Evolutionary conservation across 257 asterid species (phyloP).

Genomic region (Gentiana straminea): DNA sequence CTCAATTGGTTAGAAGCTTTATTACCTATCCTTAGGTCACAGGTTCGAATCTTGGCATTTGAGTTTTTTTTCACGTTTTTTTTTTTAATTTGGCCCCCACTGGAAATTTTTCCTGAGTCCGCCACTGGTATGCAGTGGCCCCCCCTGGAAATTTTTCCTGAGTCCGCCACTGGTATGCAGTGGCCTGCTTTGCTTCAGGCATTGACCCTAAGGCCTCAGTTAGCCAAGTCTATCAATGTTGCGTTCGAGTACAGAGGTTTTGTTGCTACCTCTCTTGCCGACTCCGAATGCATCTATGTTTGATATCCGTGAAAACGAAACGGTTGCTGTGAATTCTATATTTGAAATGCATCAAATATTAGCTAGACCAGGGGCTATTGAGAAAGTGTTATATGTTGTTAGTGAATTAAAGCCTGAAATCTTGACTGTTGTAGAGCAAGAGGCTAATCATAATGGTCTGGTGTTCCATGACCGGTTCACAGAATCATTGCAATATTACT

Average conservation of each 20-base stretch:
- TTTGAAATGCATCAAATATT: conserved; percentile 63
- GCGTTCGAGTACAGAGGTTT: conserved; percentile 64
- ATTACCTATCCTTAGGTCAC: too few relatives aligned
- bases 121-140: too few relatives aligned
- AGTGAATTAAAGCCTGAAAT: conserved; percentile 48
- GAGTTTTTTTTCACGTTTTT: too few relatives aligned
- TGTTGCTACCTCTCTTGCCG: conserved; percentile 63
- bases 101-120: too few relatives aligned
- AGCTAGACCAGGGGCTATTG: conserved; percentile 42
- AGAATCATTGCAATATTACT: conserved; percentile 74
- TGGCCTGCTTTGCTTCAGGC: conserved; percentile 88
- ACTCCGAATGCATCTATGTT: conserved; percentile 46
- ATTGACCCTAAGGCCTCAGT: conserved; percentile 50
- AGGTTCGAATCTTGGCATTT: too few relatives aligned
- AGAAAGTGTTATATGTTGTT: conserved; percentile 46
- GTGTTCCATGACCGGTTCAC: conserved; percentile 63
- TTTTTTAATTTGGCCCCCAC: too few relatives aligned
- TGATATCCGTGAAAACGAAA: conserved; percentile 33
- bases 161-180: too few relatives aligned
- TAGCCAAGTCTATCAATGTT: conserved; percentile 55
- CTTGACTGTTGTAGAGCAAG: conserved; percentile 72
- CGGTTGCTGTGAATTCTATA: conserved; percentile 73
- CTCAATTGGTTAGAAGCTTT: too few relatives aligned
- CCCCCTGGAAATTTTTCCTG: too few relatives aligned
- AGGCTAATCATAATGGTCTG: conserved; percentile 60